Percentiles rank a stretch among this genome's conserved stretches.
Evolutionary conservation across 2,329 filamentous ascomycete genomes (phyloP).

Genomic region (Beauveria australis): DNA sequence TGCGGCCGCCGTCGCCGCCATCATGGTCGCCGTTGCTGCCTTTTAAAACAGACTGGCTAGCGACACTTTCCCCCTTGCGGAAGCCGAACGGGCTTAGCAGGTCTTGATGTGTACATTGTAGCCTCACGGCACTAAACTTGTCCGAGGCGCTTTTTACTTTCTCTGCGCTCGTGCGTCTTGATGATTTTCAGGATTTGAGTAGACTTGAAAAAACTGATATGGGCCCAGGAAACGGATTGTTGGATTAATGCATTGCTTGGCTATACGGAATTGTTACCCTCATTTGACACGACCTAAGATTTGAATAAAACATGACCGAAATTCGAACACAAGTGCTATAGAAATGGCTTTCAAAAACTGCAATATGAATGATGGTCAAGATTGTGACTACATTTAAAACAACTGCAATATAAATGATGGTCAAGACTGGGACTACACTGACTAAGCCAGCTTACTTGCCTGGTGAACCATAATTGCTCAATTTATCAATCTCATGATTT

Average conservation of each 20-base stretch:
- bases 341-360: background rate
- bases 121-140: background rate
- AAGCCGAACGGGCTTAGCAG: background rate
- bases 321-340: no score
- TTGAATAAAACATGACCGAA: no score
- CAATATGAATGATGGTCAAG: no score
- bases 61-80: no score
- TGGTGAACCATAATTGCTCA: no score
- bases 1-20: conserved; percentile 23
- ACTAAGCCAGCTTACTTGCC: no score
- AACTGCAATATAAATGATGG: no score
- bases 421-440: no score
- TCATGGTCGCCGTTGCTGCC: conserved; percentile 22
- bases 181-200: conserved; percentile 1
- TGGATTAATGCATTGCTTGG: conserved; percentile 9
- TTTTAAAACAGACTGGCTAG: conserved; percentile 17
- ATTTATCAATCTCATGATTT: no score
- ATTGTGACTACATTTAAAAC: no score
- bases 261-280: conserved; percentile 8
- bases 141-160: background rate
- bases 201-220: conserved; percentile 2
- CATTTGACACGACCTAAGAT: conserved; percentile 9
- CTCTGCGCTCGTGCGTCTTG: background rate
- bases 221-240: background rate
- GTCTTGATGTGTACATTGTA: conserved; percentile 5